These are phyloP conservation scores for Aspergillus brasiliensis DNA, from an alignment of 2,329 filamentous ascomycete species.

Conservation along the genomic window DNA sequence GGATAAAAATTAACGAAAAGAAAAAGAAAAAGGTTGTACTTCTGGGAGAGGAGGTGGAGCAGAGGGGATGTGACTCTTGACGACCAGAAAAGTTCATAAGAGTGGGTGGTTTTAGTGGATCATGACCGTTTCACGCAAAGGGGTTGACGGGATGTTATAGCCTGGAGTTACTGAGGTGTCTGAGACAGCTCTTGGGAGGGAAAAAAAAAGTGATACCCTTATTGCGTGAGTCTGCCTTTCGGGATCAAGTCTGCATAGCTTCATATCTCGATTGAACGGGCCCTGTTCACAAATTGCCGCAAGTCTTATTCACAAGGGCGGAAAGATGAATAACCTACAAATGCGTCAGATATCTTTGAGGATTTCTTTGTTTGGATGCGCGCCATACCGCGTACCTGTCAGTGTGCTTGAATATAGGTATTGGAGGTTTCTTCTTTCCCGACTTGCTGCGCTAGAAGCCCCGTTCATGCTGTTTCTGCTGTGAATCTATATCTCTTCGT, in stretches of 20 bases:
- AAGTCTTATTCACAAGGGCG: constrained; percentile 25
- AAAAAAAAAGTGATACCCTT: constrained; percentile 48
- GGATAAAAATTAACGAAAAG: not conserved
- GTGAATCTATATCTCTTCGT: constrained; percentile 10
- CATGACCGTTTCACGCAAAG: constrained; percentile 34
- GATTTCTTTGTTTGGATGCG: constrained; percentile 29
- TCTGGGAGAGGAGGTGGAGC: not conserved
- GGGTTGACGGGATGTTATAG: constrained; percentile 33
- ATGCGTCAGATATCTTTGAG: constrained; percentile 34
- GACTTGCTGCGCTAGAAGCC: constrained; percentile 39
- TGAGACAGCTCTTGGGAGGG: constrained; percentile 42
- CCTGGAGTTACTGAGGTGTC: constrained; percentile 44
- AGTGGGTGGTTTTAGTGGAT: constrained; percentile 25
- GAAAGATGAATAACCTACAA: constrained; percentile 29
- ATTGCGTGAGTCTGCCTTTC: constrained; percentile 43
- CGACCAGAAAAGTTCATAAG: constrained; percentile 29
- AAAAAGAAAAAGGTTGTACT: constrained; percentile 5
- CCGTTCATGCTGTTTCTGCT: constrained; percentile 24
- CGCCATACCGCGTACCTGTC: constrained; percentile 23
- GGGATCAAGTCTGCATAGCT: constrained; percentile 41
- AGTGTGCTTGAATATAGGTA: constrained; percentile 30
- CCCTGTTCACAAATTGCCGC: constrained; percentile 31
- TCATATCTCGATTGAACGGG: constrained; percentile 35
- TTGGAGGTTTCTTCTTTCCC: constrained; percentile 30
- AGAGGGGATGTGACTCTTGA: constrained; percentile 24